Evolutionary conservation across 352 stramenopile species (phyloP), one percentile per base, ranked within the genome.

Genomic region (Globisporangium iwayamae): DNA sequence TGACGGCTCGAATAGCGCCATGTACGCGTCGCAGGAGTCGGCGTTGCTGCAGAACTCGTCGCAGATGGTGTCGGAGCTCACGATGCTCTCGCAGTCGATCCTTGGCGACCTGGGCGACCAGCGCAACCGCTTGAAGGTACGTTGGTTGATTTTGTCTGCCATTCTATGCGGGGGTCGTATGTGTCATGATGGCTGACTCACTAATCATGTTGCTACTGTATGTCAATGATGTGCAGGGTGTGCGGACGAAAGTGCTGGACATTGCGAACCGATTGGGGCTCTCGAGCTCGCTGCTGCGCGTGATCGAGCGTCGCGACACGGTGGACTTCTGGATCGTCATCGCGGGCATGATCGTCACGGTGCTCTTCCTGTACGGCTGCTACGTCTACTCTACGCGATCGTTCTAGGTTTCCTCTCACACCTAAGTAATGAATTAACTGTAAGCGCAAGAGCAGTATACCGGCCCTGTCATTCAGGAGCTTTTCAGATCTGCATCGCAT

Each of bases 311-410:
- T 30, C 78, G 87, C 60, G 87, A 95, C 59, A 89, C 81, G 2
- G 80, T 91, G 32, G 87, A 94, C 60, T 90, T 89, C 46, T 94
- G 84, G 87, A 93, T 95, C 58, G 87, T 95, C 2, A 71, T 91
- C 34, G 83, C 67, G 10, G 87, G 87, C 13, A 96, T 96, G 83
- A 28, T 91, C 51, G 69, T 94, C 63, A 93, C 87, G 34, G 70
- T 94, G n/a, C 48, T 87, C 4, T 93, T 93, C 58, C 69, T 94
- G 51, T 94, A 91, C 47, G 69, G 75, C 13, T 94, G 86, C 67
- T 83, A 90, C 30, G 71, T 71, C 43, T 93, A 90, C 63, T 55
- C 77, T 11, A 67, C 62, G 10, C 56, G 28, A 14, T 46, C 41
- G 28, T 46, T 28, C 52, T 62, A 62, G 38, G 22, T 22, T 20